Evolutionary conservation across 2,329 filamentous ascomycete species (phyloP).

Genomic region (Aspergillus sp.): DNA sequence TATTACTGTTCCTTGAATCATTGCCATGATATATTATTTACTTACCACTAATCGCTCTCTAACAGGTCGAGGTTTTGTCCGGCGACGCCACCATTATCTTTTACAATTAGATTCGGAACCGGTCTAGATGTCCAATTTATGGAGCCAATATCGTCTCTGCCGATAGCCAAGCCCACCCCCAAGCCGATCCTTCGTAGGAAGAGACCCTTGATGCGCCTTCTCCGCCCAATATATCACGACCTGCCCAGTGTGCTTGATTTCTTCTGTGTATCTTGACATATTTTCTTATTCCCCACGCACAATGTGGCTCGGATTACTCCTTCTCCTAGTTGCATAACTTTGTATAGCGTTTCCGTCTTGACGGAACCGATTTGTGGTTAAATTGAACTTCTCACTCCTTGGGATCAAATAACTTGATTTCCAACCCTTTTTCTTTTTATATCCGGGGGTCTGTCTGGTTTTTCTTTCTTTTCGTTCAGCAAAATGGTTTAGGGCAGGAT

Average conservation of each 20-base stretch:
- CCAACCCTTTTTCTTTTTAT: background rate
- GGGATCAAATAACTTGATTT: slow-evolving; percentile 12
- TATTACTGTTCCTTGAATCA: too few species aligned
- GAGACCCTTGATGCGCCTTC: slow-evolving; percentile 7
- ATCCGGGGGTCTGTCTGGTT: background rate
- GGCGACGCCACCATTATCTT: slow-evolving; percentile 45
- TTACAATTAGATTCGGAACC: slow-evolving; percentile 6
- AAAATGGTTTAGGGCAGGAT: background rate
- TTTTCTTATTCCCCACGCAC: slow-evolving; percentile 10
- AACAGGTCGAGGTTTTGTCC: slow-evolving; percentile 42
- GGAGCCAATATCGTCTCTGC: too few species aligned
- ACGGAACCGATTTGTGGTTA: slow-evolving; percentile 14
- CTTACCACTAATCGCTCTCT: slow-evolving; percentile 1
- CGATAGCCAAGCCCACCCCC: background rate
- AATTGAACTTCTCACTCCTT: slow-evolving; percentile 12
- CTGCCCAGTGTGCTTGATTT: slow-evolving; percentile 22
- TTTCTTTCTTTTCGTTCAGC: background rate
- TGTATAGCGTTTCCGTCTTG: slow-evolving; percentile 8
- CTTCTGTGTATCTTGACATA: slow-evolving; percentile 32
- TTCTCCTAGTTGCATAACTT: background rate
- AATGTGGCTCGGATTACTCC: slow-evolving; percentile 18
- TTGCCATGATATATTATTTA: slow-evolving; percentile 6
- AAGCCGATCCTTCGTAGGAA: background rate
- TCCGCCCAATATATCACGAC: slow-evolving; percentile 21
- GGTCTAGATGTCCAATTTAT: too few species aligned